These are phyloP conservation scores for Grosmannia huntii DNA, from an alignment of 2,329 filamentous ascomycete species.

Conservation along the genomic window DNA sequence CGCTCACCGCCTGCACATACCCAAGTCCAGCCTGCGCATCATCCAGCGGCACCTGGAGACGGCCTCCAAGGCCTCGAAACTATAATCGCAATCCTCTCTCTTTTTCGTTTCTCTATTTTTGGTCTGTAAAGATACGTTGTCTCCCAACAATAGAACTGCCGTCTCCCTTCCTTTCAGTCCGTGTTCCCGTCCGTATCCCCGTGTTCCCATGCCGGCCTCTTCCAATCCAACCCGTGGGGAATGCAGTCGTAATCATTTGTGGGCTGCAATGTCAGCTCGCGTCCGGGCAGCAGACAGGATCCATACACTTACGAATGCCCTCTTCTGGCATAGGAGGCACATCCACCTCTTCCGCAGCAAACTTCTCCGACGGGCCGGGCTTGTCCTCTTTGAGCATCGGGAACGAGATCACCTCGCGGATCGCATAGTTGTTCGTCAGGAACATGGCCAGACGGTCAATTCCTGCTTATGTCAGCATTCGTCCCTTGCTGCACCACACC, in stretches of 20 bases:
- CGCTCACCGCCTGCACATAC: constrained; percentile 64
- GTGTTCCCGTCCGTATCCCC: background rate
- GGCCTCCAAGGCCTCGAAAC: background rate
- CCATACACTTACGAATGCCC: constrained; percentile 20
- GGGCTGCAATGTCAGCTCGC: background rate
- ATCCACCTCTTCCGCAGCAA: constrained; percentile 22
- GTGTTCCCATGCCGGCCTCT: background rate
- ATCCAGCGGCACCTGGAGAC: constrained; percentile 35
- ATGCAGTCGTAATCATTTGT: background rate
- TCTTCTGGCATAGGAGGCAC: constrained; percentile 22
- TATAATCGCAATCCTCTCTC: background rate
- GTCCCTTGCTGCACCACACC: background rate
- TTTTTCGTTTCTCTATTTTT: background rate
- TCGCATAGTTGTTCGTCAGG: constrained; percentile 87
- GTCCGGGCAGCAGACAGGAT: background rate
- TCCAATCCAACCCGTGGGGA: background rate
- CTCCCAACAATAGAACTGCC: background rate
- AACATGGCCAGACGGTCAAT: constrained; percentile 54
- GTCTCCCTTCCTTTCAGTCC: background rate
- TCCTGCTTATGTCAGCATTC: constrained; percentile 29
- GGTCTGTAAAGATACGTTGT: background rate
- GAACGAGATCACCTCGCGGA: constrained; percentile 93
- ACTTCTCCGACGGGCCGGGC: constrained; percentile 32
- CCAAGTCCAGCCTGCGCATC: constrained; percentile 48
- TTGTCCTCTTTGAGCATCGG: constrained; percentile 93